Base-by-base conservation (phyloP, 345 rosid species). In the Gossypium arboreum region DNA sequence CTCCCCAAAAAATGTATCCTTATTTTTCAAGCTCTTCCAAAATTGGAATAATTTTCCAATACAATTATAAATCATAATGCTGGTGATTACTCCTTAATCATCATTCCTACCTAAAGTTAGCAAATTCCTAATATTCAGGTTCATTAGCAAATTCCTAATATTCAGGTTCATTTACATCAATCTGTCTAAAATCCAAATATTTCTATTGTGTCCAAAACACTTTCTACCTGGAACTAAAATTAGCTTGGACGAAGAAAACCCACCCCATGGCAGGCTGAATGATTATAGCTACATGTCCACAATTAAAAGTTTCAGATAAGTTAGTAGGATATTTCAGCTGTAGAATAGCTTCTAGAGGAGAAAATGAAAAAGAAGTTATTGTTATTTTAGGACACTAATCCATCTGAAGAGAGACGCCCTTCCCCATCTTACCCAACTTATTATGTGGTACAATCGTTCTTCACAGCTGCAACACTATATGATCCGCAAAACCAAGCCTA, bases 401-500 rank as follows among this genome's bases (percentile, higher is more conserved):
- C 27, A 12, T 25, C 20, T 6, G 6, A 52, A 7, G 51, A 71
- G 54, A 71, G 27, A 25, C 18, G 10, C 13, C 15, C 9, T 27
- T 48, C 45, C 17, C 58, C 6, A 27, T 9, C 60, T 55, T 69
- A 51, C 45, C n/a, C 73, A 69, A 29, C 16, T 29, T 51, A 29
- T 18, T 54, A 52, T 66, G 29, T 12, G 12, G 5, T 66, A 12
- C 45, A 50, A 34, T 11, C 9, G 17, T 41, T 52, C 7, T 9
- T 9, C 73, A 27, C 3, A 50, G 4, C 44, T 16, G 56, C 27
- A 25, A 25, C 29, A 25, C 57, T 68, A 11, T 8, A 48, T 47
- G 25, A 65, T n/a, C 57, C 57, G 17, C 41, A 70, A 52, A 70
- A 70, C 54, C 17, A 27, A 27, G 25, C 68, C 76, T 12, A 47